Base-by-base conservation (phyloP, 768 basidiomycete genomes). In the Cystoderma amianthinum region DNA sequence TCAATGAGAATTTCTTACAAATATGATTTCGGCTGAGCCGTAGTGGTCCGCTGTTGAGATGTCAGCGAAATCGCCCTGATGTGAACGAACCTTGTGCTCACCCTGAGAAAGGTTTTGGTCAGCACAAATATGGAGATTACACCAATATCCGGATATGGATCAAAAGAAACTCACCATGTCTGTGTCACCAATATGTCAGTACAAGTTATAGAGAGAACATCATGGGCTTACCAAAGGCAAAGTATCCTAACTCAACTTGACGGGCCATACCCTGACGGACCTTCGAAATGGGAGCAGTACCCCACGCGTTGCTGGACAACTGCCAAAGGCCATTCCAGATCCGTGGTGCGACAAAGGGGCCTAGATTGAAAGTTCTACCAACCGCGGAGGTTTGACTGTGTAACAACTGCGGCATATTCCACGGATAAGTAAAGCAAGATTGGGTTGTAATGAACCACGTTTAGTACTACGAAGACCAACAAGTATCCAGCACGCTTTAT, bases 281-380 rank as follows among this genome's bases (percentile, higher is more conserved):
- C 52, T 77, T 80, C 21, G 71, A 50, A 1, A 76, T 75, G 0
- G 83, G 69, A 2, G 83, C 83, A 36, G 74, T 82, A 15, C 89
- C 88, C 88, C 88, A 91, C 2, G 87, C 86, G 38, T 81, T 84
- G 54, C 84, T 84, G 9, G 88, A 88, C 25, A 91, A 74, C 47
- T 91, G 89, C 88, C 88, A 91, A 2, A 91, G 71, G 7, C 86
- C 86, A 5, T 72, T 75, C 81, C 83, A 86, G 41, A 89, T 54
- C 41, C 86, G 76, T 24, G 86, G 80, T 15, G 68, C 70, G 17
- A 53, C 51, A 49, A 77, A 71, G 3, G 74, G 72, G 12, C 83
- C 84, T 17, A 85, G 68, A 16, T 54, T 58, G 48, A 77, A 76
- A 0, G 69, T 71, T 82, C 76, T 33, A 52, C 23, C 3, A 39